phyloP scores from a whole-genome alignment of 495 filamentous ascomycete species.

The Penicillium paxilli region DNA sequence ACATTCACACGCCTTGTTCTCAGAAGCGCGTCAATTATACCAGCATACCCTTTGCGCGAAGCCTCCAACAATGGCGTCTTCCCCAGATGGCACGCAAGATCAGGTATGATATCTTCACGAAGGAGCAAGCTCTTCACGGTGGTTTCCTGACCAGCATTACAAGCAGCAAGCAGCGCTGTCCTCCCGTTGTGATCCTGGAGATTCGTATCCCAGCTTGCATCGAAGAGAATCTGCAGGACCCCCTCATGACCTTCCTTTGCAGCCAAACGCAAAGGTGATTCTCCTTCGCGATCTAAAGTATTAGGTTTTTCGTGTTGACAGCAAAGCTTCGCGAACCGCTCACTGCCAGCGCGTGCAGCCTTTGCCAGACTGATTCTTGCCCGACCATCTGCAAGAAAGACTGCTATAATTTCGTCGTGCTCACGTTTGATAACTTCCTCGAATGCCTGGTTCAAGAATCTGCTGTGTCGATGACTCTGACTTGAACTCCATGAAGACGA shows the following conservation, averaged over 20 bases:
- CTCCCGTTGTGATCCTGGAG: background rate
- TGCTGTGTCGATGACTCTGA: background rate
- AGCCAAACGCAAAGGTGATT: background rate
- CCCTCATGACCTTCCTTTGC: background rate
- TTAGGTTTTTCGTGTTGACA: background rate
- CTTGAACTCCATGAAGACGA: background rate
- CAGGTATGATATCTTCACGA: background rate
- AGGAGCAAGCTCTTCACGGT: background rate
- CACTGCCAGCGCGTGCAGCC: background rate
- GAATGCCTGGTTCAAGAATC: background rate
- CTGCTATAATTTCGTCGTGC: background rate
- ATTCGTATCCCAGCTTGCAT: background rate
- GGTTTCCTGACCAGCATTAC: background rate
- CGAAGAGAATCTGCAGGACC: background rate
- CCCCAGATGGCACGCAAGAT: background rate
- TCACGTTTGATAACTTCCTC: background rate
- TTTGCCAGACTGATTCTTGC: background rate
- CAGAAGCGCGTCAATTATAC: background rate
- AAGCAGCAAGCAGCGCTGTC: background rate
- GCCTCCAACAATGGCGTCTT: background rate
- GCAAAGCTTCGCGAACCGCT: background rate
- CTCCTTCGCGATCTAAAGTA: background rate
- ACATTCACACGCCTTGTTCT: background rate
- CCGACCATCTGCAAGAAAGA: background rate
- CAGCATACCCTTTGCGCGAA: background rate